phyloP scores from a whole-genome alignment of 129 eudicot genomes.

The Deinandra increscens region DNA sequence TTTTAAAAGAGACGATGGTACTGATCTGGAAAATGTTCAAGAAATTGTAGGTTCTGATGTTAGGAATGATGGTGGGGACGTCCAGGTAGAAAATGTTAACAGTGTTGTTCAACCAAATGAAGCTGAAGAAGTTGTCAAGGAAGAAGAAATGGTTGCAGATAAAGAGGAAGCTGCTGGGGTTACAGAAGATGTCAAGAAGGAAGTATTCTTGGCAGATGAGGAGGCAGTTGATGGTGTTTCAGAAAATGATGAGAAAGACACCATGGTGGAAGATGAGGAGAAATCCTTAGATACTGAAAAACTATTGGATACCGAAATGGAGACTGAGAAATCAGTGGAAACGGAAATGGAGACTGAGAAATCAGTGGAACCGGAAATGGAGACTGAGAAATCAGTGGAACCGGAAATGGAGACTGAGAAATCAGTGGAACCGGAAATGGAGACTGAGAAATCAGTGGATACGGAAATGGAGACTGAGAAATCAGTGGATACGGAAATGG shows the following conservation, averaged over 20 bases:
- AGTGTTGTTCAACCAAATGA: neutral
- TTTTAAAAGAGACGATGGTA: neutral
- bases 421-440: neutral
- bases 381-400: constrained; percentile 11
- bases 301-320: neutral
- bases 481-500: constrained; percentile 18
- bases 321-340: constrained; percentile 13
- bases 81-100: neutral
- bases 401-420: constrained; percentile 21
- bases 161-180: constrained; percentile 18
- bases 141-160: constrained; percentile 17
- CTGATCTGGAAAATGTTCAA: constrained; percentile 3
- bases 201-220: constrained; percentile 23
- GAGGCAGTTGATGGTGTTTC: constrained; percentile 13
- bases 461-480: constrained; percentile 11
- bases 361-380: constrained; percentile 2
- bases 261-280: constrained; percentile 30
- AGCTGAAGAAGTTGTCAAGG: constrained; percentile 2
- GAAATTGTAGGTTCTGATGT: constrained; percentile 12
- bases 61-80: no score
- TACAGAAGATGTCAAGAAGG: constrained; percentile 13
- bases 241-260: constrained; percentile 18
- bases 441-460: neutral
- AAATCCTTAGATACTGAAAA: constrained; percentile 6
- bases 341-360: constrained; percentile 1